Evolutionary conservation across 306 rosid species (phyloP), one percentile per base, ranked within the genome.

Genomic region (Cicer bijugum): DNA sequence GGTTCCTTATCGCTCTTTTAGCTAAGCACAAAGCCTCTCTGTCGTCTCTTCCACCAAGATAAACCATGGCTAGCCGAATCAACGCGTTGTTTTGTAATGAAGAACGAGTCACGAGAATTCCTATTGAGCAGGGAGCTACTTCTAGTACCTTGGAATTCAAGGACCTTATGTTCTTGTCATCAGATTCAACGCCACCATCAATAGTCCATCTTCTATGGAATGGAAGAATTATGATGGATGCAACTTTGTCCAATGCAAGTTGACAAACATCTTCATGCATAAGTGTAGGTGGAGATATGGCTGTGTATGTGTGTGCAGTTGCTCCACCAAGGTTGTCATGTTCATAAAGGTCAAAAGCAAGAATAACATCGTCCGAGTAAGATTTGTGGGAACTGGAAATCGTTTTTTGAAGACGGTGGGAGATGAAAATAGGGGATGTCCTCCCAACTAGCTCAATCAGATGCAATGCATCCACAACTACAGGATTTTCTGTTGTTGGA

Each of bases 261-360:
- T 78, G 75, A 45, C 89, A 85, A n/a, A 85, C 79, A 74, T 88
- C 89, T 33, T 88, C 89, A 11, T 85, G 66, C 92, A 88, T 88
- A 35, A 62, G 56, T 8, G 48, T 15, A 1, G 74, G 60, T 16
- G 88, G 83, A 69, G 88, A 82, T 45, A 85, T 71, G 58, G 85
- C 84, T 12, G 92, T 88, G 82, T 71, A 84, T 42, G 67, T 14
- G 63, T 66, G 40, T 14, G 71, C 40, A 42, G 82, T 55, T 59
- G 28, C 78, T 33, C 67, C 81, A 23, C 75, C 82, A 48, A 7
- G 12, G 20, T 74, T 65, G 16, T 78, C 76, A 12, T 67, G 86
- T 7, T 82, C 75, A 6, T 80, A 86, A 2, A 66, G 76, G 9
- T 79, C 72, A 8, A 86, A 86, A 38, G 78, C 69, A 11, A 86